phyloP scores from a whole-genome alignment of 1,284 basidiomycete species.

The Ganoderma boninense region DNA sequence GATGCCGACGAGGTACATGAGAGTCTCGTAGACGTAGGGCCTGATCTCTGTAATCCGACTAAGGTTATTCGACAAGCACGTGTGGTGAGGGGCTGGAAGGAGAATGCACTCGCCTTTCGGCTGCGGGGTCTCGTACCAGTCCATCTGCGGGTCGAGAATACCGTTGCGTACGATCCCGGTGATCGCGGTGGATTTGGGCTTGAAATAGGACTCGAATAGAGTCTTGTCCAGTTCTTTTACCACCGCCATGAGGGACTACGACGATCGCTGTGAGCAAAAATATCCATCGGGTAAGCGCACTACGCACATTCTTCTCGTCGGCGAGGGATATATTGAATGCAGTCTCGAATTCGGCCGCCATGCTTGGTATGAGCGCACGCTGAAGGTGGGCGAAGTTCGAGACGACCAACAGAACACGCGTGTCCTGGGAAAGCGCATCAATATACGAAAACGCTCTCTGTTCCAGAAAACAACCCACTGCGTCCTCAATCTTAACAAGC shows the following conservation, averaged over 20 bases:
- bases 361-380: slow-evolving; percentile 74
- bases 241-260: slow-evolving; percentile 78
- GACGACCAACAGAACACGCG: slow-evolving; percentile 87
- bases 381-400: slow-evolving; percentile 89
- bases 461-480: slow-evolving; percentile 52
- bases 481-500: slow-evolving; percentile 66
- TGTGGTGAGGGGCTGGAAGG: neutral
- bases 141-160: slow-evolving; percentile 81
- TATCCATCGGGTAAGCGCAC: slow-evolving; percentile 50
- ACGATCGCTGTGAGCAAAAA: slow-evolving; percentile 1
- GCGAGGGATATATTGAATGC: slow-evolving; percentile 80
- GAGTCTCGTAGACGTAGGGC: slow-evolving; percentile 91
- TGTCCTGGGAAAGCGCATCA: slow-evolving; percentile 65
- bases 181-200: slow-evolving; percentile 78
- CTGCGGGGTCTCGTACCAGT: slow-evolving; percentile 92
- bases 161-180: slow-evolving; percentile 79
- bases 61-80: neutral
- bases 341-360: slow-evolving; percentile 84
- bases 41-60: slow-evolving; percentile 76
- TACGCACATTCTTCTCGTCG: slow-evolving; percentile 63
- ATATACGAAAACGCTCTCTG: neutral
- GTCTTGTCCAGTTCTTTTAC: slow-evolving; percentile 87
- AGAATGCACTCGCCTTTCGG: slow-evolving; percentile 77
- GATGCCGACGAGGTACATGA: slow-evolving; percentile 90
- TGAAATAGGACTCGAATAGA: slow-evolving; percentile 88